Percentiles rank a stretch among this genome's conserved stretches.
phyloP scores from a whole-genome alignment of 1,284 basidiomycete genomes.

The Leccinum subrobustum region DNA sequence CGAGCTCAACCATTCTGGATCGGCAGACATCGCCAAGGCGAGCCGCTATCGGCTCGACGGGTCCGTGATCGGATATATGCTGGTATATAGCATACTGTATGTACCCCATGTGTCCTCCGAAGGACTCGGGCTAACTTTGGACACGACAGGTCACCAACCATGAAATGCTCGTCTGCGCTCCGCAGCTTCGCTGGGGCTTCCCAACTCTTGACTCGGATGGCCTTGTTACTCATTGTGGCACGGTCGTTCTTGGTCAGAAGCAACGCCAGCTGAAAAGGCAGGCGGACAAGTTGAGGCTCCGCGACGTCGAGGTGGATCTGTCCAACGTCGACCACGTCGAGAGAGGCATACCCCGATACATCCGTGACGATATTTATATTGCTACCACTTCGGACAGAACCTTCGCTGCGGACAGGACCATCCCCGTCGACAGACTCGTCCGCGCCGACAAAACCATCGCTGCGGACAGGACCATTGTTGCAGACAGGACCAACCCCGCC shows the following conservation, averaged over 20 bases:
- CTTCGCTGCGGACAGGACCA: no score
- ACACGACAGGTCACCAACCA: slow-evolving; percentile 26
- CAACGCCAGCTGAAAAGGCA: slow-evolving; percentile 18
- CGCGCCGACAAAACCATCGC: not conserved
- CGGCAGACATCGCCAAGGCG: slow-evolving; percentile 32
- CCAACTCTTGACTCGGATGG: slow-evolving; percentile 12
- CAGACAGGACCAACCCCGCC: no score
- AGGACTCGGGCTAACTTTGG: not conserved
- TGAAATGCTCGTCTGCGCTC: slow-evolving; percentile 34
- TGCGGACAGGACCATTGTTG: no score
- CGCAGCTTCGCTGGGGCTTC: slow-evolving; percentile 35
- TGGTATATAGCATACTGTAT: slow-evolving; percentile 30
- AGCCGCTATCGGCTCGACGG: slow-evolving; percentile 24
- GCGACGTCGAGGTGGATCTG: slow-evolving; percentile 6
- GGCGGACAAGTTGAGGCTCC: not conserved
- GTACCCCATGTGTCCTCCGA: not conserved
- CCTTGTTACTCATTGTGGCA: slow-evolving; percentile 25
- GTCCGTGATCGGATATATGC: slow-evolving; percentile 29
- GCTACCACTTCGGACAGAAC: not conserved
- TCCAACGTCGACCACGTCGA: slow-evolving; percentile 30
- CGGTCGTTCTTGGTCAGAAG: slow-evolving; percentile 32
- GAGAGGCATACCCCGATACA: slow-evolving; percentile 29
- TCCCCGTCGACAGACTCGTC: not conserved
- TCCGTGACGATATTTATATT: slow-evolving; percentile 9
- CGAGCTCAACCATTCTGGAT: not conserved